Base-by-base conservation (phyloP, 768 basidiomycete species). In the Hypholoma sublateritium region DNA sequence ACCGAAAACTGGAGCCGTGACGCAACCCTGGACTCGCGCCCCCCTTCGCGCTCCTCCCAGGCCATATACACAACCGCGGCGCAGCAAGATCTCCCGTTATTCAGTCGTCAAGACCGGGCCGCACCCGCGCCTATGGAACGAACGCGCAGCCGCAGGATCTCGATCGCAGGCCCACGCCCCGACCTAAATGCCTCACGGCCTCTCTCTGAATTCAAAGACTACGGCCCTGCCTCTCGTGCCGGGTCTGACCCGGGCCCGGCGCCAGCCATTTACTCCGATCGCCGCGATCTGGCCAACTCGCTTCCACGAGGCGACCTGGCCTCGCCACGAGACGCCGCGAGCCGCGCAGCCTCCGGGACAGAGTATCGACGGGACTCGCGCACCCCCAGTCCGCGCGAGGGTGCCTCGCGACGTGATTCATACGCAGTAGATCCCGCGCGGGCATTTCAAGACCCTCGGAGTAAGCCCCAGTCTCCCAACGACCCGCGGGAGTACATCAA, bases 81-180 rank as follows among this genome's bases (percentile, higher is more conserved):
- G 8, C 45, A 47, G 25, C 63, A 56, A 39, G 60, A 58, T 17
- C 49, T 24, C 17, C 21, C 19, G 16, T 22, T 44, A 5, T 44
- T 42, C 24, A 50, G 56, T 22, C 48, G 46, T 35, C 53, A 43
- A 34, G 56, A 60, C 22, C 59, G 57, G 50, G 32, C 44, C 34
- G 45, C 47, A 4, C 8, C 37, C 39, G 28, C 32, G 17, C 28
- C 39, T 8, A 25, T 56, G 24, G 55, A 56, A 48, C 46, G 47
- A 28, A 42, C 55, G 22, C 55, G 55, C 46, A 49, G 44, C 54
- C 61, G 65, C 36, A 59, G 61, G 36, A 53, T 59, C 16, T 62
- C 64, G 25, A 53, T 65, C 11, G 52, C 50, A 11, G 64, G 64
- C 12, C 55, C 59, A 36, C 58, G 64, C n/a, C 59, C 61, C 32